Base-by-base conservation (phyloP, 2,329 filamentous ascomycete species). In the Teratosphaeria nubilosa region DNA sequence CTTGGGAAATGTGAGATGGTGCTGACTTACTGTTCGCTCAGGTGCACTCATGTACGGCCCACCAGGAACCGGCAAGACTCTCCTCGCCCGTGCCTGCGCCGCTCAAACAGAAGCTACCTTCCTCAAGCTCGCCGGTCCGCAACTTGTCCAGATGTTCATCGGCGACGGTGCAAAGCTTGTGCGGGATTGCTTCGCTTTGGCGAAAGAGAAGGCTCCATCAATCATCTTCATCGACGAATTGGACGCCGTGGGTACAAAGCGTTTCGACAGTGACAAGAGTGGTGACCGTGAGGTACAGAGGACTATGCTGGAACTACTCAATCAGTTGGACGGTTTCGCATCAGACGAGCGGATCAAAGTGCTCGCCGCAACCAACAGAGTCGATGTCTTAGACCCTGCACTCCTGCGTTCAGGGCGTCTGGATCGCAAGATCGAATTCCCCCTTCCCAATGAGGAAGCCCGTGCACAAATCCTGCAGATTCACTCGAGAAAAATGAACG, bases 201-300 rank as follows among this genome's bases (percentile, higher is more conserved):
- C 94, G 56, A 99, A 99, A 75, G 94, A 99, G 76, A 99, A 99
- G 80, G 94, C 94, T 0, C 95, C 94, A 0, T 91, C 94, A 59
- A 99, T 99, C 75, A 99, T 99, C 75, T 99, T 99, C 80, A 97
- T 99, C 69, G 94, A 99, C 77, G 94, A 99, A 76, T 79, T 99
- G 63, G 94, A 99, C 73, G 94, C 94, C 59, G 87, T 99, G n/a
- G 94, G 94, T 65, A 97, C 92, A 56, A 97, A 97, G 78, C 92
- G 94, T 71, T 99, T 99, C 78, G 94, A 99, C 75, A 95, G 90
- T 66, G 91, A 97, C 73, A 99, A 97, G 82, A 94, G 88, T 60
- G 94, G 94, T 77, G 94, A 99, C 74, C 84, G 94, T 74, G 94
- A 99, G 78, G 94, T 99, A 51, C 94, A 99, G 78, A 85, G 94